These are phyloP conservation scores for Firmiana major DNA, from an alignment of 345 rosid genomes.

Conservation along the genomic window DNA sequence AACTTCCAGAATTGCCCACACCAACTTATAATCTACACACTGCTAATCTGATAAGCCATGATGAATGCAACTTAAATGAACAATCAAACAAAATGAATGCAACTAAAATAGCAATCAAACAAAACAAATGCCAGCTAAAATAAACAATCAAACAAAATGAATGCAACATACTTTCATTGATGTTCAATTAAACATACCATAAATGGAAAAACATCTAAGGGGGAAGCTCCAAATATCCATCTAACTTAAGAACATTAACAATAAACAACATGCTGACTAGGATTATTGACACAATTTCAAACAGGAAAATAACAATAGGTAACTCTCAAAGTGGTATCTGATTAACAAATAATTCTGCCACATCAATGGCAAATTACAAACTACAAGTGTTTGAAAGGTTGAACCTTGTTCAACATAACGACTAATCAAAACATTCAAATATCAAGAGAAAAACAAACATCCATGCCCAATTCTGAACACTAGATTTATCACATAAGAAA, in stretches of 20 bases:
- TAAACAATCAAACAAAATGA: conserved; percentile 6
- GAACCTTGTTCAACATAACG: neutral
- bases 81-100: no score
- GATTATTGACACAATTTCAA: neutral
- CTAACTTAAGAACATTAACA: neutral
- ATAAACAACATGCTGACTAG: neutral
- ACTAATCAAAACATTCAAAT: neutral
- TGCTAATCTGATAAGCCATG: neutral
- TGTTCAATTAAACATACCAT: neutral
- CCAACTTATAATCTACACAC: neutral
- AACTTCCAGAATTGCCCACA: neutral
- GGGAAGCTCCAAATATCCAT: neutral
- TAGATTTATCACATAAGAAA: neutral
- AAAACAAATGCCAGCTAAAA: neutral
- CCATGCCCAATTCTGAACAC: neutral
- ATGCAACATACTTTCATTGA: neutral
- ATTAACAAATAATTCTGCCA: neutral
- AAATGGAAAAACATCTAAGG: neutral
- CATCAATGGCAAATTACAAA: neutral
- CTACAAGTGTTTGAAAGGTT: neutral
- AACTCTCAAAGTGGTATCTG: neutral
- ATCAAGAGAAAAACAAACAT: neutral
- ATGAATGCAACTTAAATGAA: no score
- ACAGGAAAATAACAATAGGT: neutral
- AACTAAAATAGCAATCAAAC: no score